These are phyloP conservation scores for Ogataea ganodermae DNA, from an alignment of 805 yeast species.

Conservation along the genomic window DNA sequence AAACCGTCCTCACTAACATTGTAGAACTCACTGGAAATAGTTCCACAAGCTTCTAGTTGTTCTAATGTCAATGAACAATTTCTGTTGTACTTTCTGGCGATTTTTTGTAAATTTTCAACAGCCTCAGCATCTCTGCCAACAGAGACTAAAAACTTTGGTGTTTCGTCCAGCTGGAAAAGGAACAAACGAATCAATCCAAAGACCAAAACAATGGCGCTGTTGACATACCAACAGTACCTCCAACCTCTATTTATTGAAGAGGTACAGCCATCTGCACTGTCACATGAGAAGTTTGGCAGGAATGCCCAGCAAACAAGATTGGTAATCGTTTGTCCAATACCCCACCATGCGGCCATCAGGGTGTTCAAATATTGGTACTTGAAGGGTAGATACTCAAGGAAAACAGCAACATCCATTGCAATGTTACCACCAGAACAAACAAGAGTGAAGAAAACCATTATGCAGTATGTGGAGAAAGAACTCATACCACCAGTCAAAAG, in stretches of 20 bases:
- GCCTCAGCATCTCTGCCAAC: constrained; percentile 49
- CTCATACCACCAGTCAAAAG: constrained; percentile 52
- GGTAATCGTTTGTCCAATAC: constrained; percentile 52
- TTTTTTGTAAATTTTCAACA: constrained; percentile 39
- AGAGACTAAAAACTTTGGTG: constrained; percentile 23
- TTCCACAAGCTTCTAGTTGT: constrained; percentile 43
- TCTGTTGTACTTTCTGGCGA: constrained; percentile 45
- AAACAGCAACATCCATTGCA: constrained; percentile 50
- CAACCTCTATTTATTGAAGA: constrained; percentile 51
- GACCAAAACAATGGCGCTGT: constrained; percentile 48
- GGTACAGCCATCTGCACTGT: constrained; percentile 40
- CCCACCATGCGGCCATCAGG: constrained; percentile 54
- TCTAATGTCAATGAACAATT: constrained; percentile 41
- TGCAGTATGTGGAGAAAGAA: constrained; percentile 46
- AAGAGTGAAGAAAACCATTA: constrained; percentile 42
- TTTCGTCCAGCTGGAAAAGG: constrained; percentile 43
- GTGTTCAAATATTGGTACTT: constrained; percentile 51
- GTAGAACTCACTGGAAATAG: constrained; percentile 8
- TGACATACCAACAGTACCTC: constrained; percentile 52
- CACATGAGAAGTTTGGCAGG: constrained; percentile 47
- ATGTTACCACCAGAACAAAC: constrained; percentile 55
- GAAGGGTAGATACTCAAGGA: constrained; percentile 50
- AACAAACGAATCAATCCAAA: constrained; percentile 46
- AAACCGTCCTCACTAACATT: background rate
- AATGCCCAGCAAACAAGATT: constrained; percentile 51